Percentiles rank a stretch among this genome's conserved stretches.
phyloP scores from a whole-genome alignment of 768 basidiomycete species.

The Agrocybe pediades region DNA sequence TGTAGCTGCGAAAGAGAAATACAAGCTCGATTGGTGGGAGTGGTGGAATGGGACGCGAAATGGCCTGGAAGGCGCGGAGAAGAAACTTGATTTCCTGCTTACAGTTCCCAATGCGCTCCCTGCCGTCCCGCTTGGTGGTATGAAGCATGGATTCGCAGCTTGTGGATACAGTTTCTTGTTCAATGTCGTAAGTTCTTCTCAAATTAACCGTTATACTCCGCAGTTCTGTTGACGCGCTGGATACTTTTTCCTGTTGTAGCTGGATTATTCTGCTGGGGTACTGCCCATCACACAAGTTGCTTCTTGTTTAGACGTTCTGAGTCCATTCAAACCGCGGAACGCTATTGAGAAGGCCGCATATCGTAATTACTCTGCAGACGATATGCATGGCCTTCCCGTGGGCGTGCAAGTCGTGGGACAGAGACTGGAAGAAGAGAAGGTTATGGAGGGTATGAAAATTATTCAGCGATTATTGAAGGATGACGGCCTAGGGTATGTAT shows the following conservation, averaged over 20 bases:
- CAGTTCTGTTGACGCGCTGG: background rate
- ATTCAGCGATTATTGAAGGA: slow-evolving; percentile 37
- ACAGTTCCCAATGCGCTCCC: slow-evolving; percentile 60
- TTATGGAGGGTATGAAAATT: slow-evolving; percentile 59
- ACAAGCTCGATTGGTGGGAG: slow-evolving; percentile 43
- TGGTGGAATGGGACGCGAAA: slow-evolving; percentile 23
- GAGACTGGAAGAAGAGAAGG: slow-evolving; percentile 65
- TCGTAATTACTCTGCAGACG: slow-evolving; percentile 47
- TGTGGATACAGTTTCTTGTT: slow-evolving; percentile 66
- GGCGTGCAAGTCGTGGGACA: slow-evolving; percentile 63
- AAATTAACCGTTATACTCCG: background rate
- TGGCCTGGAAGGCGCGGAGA: slow-evolving; percentile 16
- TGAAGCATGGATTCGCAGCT: slow-evolving; percentile 51
- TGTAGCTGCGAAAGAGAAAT: slow-evolving; percentile 46
- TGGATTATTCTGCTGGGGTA: slow-evolving; percentile 51
- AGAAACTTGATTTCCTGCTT: slow-evolving; percentile 57
- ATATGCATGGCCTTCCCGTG: slow-evolving; percentile 61
- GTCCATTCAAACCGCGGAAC: slow-evolving; percentile 39
- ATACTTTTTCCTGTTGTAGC: slow-evolving; percentile 15
- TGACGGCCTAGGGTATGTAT: slow-evolving; percentile 21
- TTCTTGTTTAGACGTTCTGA: slow-evolving; percentile 40
- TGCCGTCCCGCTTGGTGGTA: slow-evolving; percentile 54
- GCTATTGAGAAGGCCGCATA: slow-evolving; percentile 47
- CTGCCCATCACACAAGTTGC: slow-evolving; percentile 60
- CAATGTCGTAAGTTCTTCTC: slow-evolving; percentile 46